Evolutionary conservation across 768 basidiomycete genomes (phyloP).

Genomic region (Rhodocollybia butyracea): DNA sequence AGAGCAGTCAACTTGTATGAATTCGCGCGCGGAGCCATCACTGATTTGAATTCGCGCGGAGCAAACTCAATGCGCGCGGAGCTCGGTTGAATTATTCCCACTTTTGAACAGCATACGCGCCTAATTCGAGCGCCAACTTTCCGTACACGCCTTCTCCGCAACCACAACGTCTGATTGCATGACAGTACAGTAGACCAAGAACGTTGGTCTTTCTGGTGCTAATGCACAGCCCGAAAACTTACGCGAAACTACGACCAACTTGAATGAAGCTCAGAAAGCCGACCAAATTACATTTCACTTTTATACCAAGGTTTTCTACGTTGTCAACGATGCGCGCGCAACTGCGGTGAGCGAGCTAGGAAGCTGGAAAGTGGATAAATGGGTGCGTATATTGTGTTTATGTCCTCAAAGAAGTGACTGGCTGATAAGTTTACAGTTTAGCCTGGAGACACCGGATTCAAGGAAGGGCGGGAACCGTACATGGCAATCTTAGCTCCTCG

Average conservation of each 20-base stretch:
- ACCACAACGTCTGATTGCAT: background rate
- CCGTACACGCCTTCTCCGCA: background rate
- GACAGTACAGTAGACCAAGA: constrained; percentile 1
- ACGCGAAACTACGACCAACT: constrained; percentile 4
- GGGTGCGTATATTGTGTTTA: constrained; percentile 48
- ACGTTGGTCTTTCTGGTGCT: background rate
- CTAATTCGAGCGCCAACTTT: no score
- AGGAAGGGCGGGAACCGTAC: constrained; percentile 58
- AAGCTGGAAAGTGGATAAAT: constrained; percentile 68
- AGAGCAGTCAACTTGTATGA: no score
- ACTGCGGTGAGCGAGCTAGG: constrained; percentile 39
- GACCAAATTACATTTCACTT: constrained; percentile 86
- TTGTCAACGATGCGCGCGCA: constrained; percentile 71
- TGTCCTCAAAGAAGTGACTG: background rate
- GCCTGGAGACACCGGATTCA: constrained; percentile 76
- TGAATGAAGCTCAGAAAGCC: constrained; percentile 55
- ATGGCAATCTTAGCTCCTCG: constrained; percentile 41
- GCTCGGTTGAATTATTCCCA: no score
- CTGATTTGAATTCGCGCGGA: no score
- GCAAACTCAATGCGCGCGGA: no score
- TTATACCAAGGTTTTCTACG: constrained; percentile 78
- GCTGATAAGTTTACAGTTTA: constrained; percentile 54
- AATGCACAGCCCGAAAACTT: background rate
- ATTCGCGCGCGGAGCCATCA: no score
- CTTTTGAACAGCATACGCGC: no score